Percentiles rank a stretch among this genome's conserved stretches.
Evolutionary conservation across 805 yeast genomes (phyloP).

Genomic region (Candida patagonica): DNA sequence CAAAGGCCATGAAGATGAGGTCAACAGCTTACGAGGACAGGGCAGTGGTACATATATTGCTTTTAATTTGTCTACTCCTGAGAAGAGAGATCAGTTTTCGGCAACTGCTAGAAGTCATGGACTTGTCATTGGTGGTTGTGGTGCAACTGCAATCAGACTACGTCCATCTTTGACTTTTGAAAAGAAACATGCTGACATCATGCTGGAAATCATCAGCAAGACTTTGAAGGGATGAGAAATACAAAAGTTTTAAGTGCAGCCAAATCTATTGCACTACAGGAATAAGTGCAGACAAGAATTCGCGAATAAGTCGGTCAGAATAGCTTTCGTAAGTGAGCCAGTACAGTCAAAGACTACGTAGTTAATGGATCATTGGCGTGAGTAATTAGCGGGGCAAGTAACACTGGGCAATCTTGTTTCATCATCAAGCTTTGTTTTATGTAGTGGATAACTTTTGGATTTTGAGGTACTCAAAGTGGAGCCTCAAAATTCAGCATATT

Average conservation of each 20-base stretch:
- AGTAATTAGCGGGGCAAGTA: too few relatives aligned
- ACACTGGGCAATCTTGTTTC: too few relatives aligned
- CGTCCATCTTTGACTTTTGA: slow-evolving; percentile 75
- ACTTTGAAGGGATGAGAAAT: slow-evolving; percentile 7
- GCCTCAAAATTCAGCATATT: too few relatives aligned
- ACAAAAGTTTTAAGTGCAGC: background rate
- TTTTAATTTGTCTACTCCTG: slow-evolving; percentile 53
- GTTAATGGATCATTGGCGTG: too few relatives aligned
- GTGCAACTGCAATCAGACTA: slow-evolving; percentile 65
- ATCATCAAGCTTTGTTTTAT: too few relatives aligned
- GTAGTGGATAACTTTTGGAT: too few relatives aligned
- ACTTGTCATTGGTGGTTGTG: slow-evolving; percentile 80
- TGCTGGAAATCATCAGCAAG: slow-evolving; percentile 39
- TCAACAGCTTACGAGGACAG: slow-evolving; percentile 59
- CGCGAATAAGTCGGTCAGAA: too few relatives aligned
- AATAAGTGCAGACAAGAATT: too few relatives aligned
- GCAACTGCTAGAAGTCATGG: slow-evolving; percentile 52
- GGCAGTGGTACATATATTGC: slow-evolving; percentile 73
- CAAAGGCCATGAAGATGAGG: slow-evolving; percentile 39
- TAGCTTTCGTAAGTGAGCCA: too few relatives aligned
- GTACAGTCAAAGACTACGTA: too few relatives aligned
- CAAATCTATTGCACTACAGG: background rate
- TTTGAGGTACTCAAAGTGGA: too few relatives aligned
- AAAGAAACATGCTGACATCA: slow-evolving; percentile 68
- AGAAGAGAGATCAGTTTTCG: slow-evolving; percentile 54